Base-by-base conservation (phyloP, 352 stramenopile genomes). In the Phytopythium delawarense region DNA sequence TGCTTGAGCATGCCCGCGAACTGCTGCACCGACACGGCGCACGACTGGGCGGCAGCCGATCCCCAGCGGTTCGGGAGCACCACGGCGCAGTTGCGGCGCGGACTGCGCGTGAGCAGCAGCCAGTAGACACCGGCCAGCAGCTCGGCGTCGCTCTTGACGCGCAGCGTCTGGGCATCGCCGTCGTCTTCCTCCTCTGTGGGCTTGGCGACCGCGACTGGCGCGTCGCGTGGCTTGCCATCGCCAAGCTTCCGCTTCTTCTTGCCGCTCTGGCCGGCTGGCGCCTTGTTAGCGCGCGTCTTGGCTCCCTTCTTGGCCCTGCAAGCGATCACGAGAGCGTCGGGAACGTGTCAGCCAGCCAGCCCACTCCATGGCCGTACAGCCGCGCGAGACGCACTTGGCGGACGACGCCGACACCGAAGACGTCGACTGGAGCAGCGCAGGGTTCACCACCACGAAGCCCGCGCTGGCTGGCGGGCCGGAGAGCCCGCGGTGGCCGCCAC, bases 41-140 rank as follows among this genome's bases (percentile, higher is more conserved):
- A 4, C 32, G 25, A n/a, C 65, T 64, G 21, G 64, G 42, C 18
- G 67, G 59, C 34, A 25, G 60, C 57, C 35, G 53, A 39, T 16
- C 67, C 45, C 28, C 57, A 58, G 23, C 32, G 52, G 57, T 74
- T 88, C 4, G 79, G 74, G 11, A 90, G 46, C 37, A 74, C 76
- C 2, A 90, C 69, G 1, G 90, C 76, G 49, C 76, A 77, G 16
- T 70, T 71, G 30, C 78, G 76, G 48, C 67, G 66, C 4, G 42
- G 66, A 11, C 63, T 62, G 25, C 77, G 78, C n/a, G 73, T 68
- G 16, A 89, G 65, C 59, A 87, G 65, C 56, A 87, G 39, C 80
- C 80, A 89, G 64, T 89, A 92, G 40, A 82, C 59, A 12, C 66
- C 82, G 0, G 64, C 73, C 25, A 89, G 54, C 9, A 76, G n/a